Base-by-base conservation (phyloP, 2,329 filamentous ascomycete species). In the Fusarium citri region DNA sequence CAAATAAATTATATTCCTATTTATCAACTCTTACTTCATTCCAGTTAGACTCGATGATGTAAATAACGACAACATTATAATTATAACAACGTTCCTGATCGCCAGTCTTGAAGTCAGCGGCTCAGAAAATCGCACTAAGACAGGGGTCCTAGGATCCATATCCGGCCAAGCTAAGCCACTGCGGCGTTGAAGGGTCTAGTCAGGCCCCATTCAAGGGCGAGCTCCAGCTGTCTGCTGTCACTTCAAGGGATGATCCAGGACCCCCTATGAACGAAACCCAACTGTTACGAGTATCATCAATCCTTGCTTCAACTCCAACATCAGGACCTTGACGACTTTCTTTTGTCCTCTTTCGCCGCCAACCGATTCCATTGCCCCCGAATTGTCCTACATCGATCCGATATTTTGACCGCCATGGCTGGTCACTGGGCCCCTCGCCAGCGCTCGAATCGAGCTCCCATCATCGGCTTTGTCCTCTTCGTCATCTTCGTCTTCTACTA, bases 401-500 rank as follows among this genome's bases (percentile, higher is more conserved):
- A 8, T 37, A 37, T 26, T 37, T 57, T 59, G 49, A 71, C 51
- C 51, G 66, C 68, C 53, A 75, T 75, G 73, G 67, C 71, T 54
- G 57, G 64, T 59, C 73, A 62, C 55, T 75, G 73, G 73, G 74
- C 67, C 55, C 72, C 73, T 55, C 73, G 72, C 47, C 73, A 75
- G 58, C 69, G 73, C 54, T 65, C 73, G 58, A 75, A 62, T 66
- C 76, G 76, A 55, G 62, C 69, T 50, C 74, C 75, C 55, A 57
- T 74, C 51, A 62, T 77, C 65, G 68, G 68, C 56, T 68, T 74
- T 55, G 59, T 74, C 62, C 59, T 64, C 54, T 55, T 73, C 60
- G 50, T 77, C 64, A 40, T 76, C 41, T 25, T 75, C 49, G 20
- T 77, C 59, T 59, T 74, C 56, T 66, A 75, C 57, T 77, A 74